Base-by-base conservation (phyloP, 1,139 yeast genomes). In the Candida tetrigidarum region DNA sequence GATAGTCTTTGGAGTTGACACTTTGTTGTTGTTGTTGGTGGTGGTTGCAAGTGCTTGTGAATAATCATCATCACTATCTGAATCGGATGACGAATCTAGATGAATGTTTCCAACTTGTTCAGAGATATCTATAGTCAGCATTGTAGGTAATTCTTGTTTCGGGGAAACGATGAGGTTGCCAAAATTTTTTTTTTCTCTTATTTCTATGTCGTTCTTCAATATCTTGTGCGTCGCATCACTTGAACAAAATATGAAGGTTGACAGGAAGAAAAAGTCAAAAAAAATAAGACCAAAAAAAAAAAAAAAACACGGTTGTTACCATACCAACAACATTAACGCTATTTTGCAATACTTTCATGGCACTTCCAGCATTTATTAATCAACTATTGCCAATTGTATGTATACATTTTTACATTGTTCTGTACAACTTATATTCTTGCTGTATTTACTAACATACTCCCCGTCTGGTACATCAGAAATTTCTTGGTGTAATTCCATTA, bases 401-500 rank as follows among this genome's bases (percentile, higher is more conserved):
- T 60, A 35, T 7, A 14, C 16, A 11, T 4, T 22, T n/a, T 23
- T n/a, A 26, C n/a, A 8, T 16, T 14, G 4, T 22, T 12, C 15
- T n/a, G 9, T 10, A 22, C 25, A 22, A n/a, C n/a, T n/a, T 28
- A n/a, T 23, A 19, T 39, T 16, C n/a, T 22, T 22, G 25, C 9
- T 22, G 6, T 7, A 6, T 16, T 14, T 14, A 16, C 36, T 32
- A 32, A 32, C 36, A 32, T 7, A 5, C 26, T 16, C 46, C 28
- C n/a, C n/a, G n/a, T n/a, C n/a, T n/a, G n/a, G n/a, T n/a, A n/a
- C n/a, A n/a, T 30, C 44, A 74, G 82, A 75, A 66, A 59, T 86
- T 86, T 59, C 59, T 84, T 27, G 81, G 82, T 18, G 55, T 76
- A 36, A 66, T 90, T 19, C 97, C 98, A 3, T 76, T 93, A 35